Conservation (phyloP, 768 basidiomycete species). For the Dentipellis fragilis region DNA sequence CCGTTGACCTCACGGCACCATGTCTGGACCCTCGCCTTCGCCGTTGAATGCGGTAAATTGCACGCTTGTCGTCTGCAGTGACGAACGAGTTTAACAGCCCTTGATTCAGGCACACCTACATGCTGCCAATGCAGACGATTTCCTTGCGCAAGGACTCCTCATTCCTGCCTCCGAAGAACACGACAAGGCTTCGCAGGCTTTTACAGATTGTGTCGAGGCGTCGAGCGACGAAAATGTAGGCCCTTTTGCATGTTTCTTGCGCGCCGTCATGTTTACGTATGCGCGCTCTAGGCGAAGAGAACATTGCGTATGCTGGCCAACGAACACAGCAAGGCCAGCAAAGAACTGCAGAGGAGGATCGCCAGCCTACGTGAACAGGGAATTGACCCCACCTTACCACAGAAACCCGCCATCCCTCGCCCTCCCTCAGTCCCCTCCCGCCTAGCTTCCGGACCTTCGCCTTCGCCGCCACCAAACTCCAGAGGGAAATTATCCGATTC, state of each 20-base stretch:
- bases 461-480: slow-evolving; percentile 34
- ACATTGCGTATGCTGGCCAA: slow-evolving; percentile 68
- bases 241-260: not conserved
- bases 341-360: slow-evolving; percentile 64
- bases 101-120: slow-evolving; percentile 64
- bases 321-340: slow-evolving; percentile 60
- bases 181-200: slow-evolving; percentile 66
- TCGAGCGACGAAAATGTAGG: slow-evolving; percentile 62
- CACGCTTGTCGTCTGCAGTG: not conserved
- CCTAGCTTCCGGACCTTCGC: slow-evolving; percentile 21
- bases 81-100: slow-evolving; percentile 1
- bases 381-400: slow-evolving; percentile 66
- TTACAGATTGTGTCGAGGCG: slow-evolving; percentile 60
- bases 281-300: slow-evolving; percentile 50
- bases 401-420: slow-evolving; percentile 33
- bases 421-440: slow-evolving; percentile 17
- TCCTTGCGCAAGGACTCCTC: slow-evolving; percentile 52
- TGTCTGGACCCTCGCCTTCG: slow-evolving; percentile 14
- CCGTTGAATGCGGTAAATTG: slow-evolving; percentile 17
- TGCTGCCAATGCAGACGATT: slow-evolving; percentile 73
- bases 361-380: slow-evolving; percentile 66
- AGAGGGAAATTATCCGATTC: slow-evolving; percentile 38
- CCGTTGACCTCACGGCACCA: slow-evolving; percentile 1
- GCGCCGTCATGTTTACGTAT: slow-evolving; percentile 1
- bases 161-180: slow-evolving; percentile 70